Conservation (phyloP, 768 basidiomycete species). For the Candolleomyces aberdarensis region DNA sequence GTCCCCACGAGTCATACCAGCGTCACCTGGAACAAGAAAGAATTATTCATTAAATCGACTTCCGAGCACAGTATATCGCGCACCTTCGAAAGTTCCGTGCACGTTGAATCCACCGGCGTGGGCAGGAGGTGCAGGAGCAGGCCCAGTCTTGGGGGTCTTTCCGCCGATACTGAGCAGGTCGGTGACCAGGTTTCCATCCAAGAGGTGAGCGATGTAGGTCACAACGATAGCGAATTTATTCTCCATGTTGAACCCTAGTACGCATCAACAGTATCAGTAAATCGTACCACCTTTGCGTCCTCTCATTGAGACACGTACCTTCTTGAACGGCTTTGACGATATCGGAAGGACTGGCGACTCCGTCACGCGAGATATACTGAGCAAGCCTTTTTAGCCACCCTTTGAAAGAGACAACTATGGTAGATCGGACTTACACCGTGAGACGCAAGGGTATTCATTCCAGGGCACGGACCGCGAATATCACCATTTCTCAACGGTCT, state of each 20-base stretch:
- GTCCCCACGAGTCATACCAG: too few species aligned
- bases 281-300: too few species aligned
- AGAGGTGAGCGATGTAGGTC: conserved; percentile 14
- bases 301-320: background rate
- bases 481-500: conserved; percentile 16
- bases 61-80: too few species aligned
- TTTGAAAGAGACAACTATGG: background rate
- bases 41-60: too few species aligned
- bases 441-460: conserved; percentile 17
- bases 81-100: too few species aligned
- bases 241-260: conserved; percentile 15
- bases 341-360: conserved; percentile 13
- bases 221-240: conserved; percentile 10
- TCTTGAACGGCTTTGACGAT: conserved; percentile 14
- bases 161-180: conserved; percentile 16
- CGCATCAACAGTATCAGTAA: background rate
- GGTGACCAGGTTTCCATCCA: conserved; percentile 17
- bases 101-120: too few species aligned
- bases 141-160: conserved; percentile 16
- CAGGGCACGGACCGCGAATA: too few species aligned
- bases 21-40: too few species aligned
- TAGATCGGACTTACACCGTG: conserved; percentile 17
- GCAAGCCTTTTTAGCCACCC: background rate
- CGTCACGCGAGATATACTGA: conserved; percentile 13
- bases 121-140: conserved; percentile 6